phyloP scores from a whole-genome alignment of 1,284 basidiomycete species.

The Malassezia globosa region DNA sequence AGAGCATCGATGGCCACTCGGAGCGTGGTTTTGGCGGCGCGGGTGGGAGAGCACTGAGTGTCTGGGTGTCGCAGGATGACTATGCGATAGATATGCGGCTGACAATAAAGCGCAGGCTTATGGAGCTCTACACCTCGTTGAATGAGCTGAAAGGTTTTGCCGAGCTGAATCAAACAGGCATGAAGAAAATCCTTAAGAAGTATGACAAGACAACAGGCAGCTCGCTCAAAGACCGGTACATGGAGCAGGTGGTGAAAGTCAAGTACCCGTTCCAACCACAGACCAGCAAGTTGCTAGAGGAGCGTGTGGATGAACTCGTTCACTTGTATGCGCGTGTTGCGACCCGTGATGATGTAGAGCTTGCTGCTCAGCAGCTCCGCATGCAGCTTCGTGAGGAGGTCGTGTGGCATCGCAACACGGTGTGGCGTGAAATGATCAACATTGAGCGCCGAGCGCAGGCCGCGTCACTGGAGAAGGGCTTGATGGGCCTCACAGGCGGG shows the following conservation, averaged over 20 bases:
- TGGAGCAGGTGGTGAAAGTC: constrained; percentile 58
- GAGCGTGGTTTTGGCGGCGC: constrained; percentile 11
- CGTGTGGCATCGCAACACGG: constrained; percentile 85
- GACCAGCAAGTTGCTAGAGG: constrained; percentile 54
- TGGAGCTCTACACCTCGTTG: constrained; percentile 63
- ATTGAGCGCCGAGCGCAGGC: constrained; percentile 56
- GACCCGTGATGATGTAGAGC: constrained; percentile 60
- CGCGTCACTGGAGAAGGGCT: constrained; percentile 37
- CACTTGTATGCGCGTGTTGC: constrained; percentile 78
- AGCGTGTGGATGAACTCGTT: constrained; percentile 57
- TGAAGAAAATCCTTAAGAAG: constrained; percentile 96
- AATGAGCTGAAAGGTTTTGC: constrained; percentile 84
- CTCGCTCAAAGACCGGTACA: constrained; percentile 71
- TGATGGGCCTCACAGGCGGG: constrained; percentile 22
- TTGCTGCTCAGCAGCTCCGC: constrained; percentile 70
- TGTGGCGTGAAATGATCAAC: constrained; percentile 96
- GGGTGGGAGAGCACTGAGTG: constrained; percentile 45
- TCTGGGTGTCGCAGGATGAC: constrained; percentile 68
- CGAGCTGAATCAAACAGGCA: constrained; percentile 83
- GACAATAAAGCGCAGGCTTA: constrained; percentile 81
- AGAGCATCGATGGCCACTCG: constrained; percentile 21
- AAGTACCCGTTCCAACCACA: constrained; percentile 51
- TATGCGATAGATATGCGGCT: constrained; percentile 80
- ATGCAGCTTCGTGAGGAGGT: constrained; percentile 76
- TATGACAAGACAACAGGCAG: constrained; percentile 90